A percentile compares a stretch with the other conserved stretches of the same genome.
Conservation (phyloP, 345 rosid species). For the Kandelia obovata region DNA sequence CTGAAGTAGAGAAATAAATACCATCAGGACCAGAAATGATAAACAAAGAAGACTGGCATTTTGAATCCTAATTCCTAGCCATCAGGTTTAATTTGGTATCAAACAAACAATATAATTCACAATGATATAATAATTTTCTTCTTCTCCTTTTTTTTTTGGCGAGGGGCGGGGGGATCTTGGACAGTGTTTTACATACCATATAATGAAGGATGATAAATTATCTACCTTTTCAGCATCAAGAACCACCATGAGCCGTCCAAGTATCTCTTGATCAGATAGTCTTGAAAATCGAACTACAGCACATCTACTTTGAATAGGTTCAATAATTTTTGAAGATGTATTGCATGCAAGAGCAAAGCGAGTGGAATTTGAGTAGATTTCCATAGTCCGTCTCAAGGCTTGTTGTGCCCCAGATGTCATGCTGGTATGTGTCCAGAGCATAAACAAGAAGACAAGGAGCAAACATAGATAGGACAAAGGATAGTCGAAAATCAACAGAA, state of each 20-base stretch:
- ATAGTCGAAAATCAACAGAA: neutral
- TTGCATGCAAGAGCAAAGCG: constrained; percentile 99
- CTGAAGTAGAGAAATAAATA: neutral
- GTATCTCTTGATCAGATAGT: constrained; percentile 87
- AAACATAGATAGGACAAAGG: neutral
- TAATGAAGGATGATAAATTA: constrained; percentile 1
- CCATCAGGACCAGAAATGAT: neutral
- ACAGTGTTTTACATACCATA: neutral
- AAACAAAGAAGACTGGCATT: neutral
- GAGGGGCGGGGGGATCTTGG: too few species aligned
- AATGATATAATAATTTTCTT: neutral
- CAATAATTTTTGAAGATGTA: constrained; percentile 78
- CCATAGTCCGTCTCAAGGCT: constrained; percentile 95
- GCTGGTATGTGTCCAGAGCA: constrained; percentile 31
- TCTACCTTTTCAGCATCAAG: constrained; percentile 78
- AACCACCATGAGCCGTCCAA: constrained; percentile 87
- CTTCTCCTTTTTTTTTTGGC: neutral
- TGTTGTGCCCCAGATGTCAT: constrained; percentile 99
- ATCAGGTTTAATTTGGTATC: neutral
- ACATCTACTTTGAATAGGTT: constrained; percentile 99
- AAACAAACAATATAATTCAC: neutral
- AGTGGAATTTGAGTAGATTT: constrained; percentile 87
- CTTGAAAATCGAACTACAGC: constrained; percentile 93
- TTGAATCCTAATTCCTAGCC: neutral
- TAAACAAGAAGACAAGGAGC: neutral